Conservation (phyloP, 106 monocot species). For the Platanthera zijinensis region DNA sequence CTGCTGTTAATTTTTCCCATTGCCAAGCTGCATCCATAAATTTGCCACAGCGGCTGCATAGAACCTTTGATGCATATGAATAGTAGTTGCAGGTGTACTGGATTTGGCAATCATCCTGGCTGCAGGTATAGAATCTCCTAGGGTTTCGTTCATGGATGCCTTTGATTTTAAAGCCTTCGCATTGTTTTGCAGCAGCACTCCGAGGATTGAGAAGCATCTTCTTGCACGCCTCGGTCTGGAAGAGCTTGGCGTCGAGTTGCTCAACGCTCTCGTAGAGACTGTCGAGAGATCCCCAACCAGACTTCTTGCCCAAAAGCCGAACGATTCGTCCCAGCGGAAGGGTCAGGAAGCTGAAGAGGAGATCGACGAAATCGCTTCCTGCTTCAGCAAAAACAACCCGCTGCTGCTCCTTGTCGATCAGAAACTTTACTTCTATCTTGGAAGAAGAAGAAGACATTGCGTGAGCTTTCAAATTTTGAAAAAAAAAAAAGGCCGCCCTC, state of each 20-base stretch:
- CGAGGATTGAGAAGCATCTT: constrained; percentile 10
- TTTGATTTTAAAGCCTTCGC: constrained; percentile 1
- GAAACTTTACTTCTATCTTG: background rate
- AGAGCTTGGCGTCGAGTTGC: background rate
- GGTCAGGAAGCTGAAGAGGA: constrained; percentile 31
- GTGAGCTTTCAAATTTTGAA: too few relatives aligned
- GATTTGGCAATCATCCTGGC: too few relatives aligned
- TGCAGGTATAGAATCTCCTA: too few relatives aligned
- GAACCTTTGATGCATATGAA: too few relatives aligned
- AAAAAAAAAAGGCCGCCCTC: too few relatives aligned
- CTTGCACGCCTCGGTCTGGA: constrained; percentile 9
- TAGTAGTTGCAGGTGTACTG: too few relatives aligned
- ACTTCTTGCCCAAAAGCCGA: background rate
- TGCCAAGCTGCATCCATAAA: too few relatives aligned
- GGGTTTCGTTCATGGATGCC: too few relatives aligned
- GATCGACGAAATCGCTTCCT: background rate
- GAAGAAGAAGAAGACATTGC: background rate
- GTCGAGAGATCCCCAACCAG: constrained; percentile 6
- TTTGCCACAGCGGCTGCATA: too few relatives aligned
- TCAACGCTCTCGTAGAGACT: constrained; percentile 10
- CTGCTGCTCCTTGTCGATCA: background rate
- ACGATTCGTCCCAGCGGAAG: constrained; percentile 23
- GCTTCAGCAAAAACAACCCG: constrained; percentile 7
- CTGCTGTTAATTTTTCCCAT: too few relatives aligned
- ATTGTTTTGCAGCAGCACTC: background rate